Evolutionary conservation across 306 rosid genomes (phyloP).

Genomic region (Hylodesmum podocarpum): DNA sequence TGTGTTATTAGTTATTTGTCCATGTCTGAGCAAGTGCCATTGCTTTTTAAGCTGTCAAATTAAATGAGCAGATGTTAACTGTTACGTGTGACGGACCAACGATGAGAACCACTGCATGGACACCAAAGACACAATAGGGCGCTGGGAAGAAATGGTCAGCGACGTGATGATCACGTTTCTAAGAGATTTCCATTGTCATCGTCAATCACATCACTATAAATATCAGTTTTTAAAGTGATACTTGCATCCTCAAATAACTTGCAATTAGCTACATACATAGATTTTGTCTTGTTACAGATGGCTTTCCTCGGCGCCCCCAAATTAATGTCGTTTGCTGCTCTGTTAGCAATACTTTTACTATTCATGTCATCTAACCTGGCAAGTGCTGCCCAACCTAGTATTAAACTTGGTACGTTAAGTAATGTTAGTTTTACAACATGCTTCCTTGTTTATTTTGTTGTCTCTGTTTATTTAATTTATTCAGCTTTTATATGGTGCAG

Average conservation of each 20-base stretch:
- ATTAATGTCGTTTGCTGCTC: background rate
- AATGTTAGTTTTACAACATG: too few species aligned
- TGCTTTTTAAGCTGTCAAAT: background rate
- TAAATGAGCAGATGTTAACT: background rate
- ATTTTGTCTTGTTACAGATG: background rate
- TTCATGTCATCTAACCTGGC: background rate
- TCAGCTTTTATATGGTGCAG: background rate
- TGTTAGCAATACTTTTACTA: background rate
- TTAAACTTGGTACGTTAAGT: slow-evolving; percentile 2
- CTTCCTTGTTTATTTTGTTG: background rate
- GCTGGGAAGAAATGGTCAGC: too few species aligned
- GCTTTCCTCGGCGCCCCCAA: background rate
- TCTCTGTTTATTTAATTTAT: background rate
- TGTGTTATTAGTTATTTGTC: background rate
- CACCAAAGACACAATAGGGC: too few species aligned
- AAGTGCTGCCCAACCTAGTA: background rate
- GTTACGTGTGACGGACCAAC: background rate
- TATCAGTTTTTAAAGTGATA: too few species aligned
- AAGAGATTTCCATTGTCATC: background rate
- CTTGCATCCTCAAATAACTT: too few species aligned
- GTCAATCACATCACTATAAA: too few species aligned
- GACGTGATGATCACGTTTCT: too few species aligned
- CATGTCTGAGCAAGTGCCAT: background rate
- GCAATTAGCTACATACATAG: too few species aligned
- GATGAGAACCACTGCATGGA: too few species aligned